A percentile compares a stretch with the other conserved stretches of the same genome.
These are phyloP conservation scores for Solanum paucissectum DNA, from an alignment of 257 asterid genomes.

Conservation along the genomic window DNA sequence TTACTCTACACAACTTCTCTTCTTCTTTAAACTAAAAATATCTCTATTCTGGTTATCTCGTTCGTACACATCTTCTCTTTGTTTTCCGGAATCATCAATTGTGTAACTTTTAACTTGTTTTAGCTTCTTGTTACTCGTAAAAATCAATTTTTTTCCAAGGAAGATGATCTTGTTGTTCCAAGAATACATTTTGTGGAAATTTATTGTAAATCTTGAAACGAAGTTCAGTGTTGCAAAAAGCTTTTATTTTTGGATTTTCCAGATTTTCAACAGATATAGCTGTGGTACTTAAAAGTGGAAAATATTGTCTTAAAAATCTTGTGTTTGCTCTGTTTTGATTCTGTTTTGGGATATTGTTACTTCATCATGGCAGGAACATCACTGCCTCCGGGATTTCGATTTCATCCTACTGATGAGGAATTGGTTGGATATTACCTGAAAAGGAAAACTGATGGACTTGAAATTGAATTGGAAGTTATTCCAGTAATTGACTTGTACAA, in stretches of 20 bases:
- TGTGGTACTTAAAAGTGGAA: constrained; percentile 13
- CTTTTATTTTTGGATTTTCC: constrained; percentile 44
- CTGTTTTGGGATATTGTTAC: background rate
- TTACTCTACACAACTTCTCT: constrained; percentile 23
- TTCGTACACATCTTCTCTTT: background rate
- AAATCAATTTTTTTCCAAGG: background rate
- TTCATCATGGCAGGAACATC: constrained; percentile 36
- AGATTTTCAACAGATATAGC: constrained; percentile 28
- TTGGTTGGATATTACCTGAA: constrained; percentile 37
- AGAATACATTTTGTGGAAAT: constrained; percentile 23
- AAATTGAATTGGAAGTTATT: constrained; percentile 42
- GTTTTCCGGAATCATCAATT: background rate
- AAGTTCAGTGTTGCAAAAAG: constrained; percentile 25
- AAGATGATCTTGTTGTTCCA: constrained; percentile 28
- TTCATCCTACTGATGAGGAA: constrained; percentile 42
- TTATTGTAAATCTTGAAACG: constrained; percentile 17
- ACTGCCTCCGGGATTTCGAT: constrained; percentile 17
- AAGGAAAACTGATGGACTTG: constrained; percentile 38
- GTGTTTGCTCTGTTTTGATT: background rate
- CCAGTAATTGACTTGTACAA: constrained; percentile 38
- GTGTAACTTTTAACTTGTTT: background rate
- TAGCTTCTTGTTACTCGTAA: background rate
- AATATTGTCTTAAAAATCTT: background rate
- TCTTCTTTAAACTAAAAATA: background rate
- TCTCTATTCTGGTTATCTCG: background rate